These are phyloP conservation scores for Thermoascus crustaceus DNA, from an alignment of 2,329 filamentous ascomycete species.

Conservation along the genomic window DNA sequence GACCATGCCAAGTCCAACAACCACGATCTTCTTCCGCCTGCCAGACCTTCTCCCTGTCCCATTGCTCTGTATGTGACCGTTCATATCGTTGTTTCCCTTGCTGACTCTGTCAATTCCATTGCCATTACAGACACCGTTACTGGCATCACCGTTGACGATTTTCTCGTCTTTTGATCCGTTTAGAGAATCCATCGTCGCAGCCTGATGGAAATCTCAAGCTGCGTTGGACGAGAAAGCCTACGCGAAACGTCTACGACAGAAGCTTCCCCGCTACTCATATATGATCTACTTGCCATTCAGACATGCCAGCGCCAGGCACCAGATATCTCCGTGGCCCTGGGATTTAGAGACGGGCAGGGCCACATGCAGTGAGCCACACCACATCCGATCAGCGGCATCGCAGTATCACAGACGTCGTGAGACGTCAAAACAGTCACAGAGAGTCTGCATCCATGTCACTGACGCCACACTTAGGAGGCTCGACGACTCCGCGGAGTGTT, in stretches of 20 bases:
- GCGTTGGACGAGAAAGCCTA: neutral
- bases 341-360: no score
- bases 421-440: no score
- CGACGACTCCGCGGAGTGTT: no score
- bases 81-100: neutral
- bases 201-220: neutral
- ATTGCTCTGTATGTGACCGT: neutral
- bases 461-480: no score
- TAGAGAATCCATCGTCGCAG: slow-evolving; percentile 21
- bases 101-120: neutral
- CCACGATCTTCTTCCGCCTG: slow-evolving; percentile 58
- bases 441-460: no score
- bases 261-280: neutral
- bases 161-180: slow-evolving; percentile 19
- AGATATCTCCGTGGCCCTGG: slow-evolving; percentile 1
- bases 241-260: neutral
- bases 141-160: slow-evolving; percentile 15
- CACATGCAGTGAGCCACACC: neutral
- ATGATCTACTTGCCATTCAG: neutral
- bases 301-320: neutral
- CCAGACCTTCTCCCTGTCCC: slow-evolving; percentile 7
- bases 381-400: neutral
- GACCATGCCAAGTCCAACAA: slow-evolving; percentile 88
- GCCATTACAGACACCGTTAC: slow-evolving; percentile 6
- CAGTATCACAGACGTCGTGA: neutral